These are phyloP conservation scores for Botryococcus braunii DNA, from an alignment of 163 green algal species.

Conservation along the genomic window DNA sequence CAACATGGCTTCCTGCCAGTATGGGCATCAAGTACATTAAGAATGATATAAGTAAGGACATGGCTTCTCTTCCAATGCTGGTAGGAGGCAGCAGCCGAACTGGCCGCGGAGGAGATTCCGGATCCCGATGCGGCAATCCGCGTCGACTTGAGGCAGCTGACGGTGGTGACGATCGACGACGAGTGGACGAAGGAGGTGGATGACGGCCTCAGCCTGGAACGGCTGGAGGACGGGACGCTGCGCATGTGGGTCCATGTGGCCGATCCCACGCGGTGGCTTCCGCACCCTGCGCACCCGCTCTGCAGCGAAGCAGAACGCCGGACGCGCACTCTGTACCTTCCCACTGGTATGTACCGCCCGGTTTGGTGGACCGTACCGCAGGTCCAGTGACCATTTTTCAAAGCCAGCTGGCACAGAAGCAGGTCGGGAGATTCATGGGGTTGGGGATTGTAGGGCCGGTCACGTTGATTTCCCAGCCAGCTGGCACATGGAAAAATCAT, in stretches of 20 bases:
- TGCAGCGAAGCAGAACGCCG: slow-evolving; percentile 47
- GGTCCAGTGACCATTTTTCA: slow-evolving; percentile 81
- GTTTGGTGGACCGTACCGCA: no score
- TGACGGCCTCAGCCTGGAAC: slow-evolving; percentile 72
- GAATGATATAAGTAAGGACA: no score
- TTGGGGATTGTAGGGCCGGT: no score
- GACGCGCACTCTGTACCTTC: slow-evolving; percentile 72
- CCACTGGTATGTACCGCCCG: slow-evolving; percentile 43
- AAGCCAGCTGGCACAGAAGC: slow-evolving; percentile 50
- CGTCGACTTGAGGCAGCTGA: slow-evolving; percentile 55
- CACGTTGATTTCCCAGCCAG: no score
- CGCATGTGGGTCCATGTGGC: slow-evolving; percentile 86
- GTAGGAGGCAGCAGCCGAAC: slow-evolving; percentile 24
- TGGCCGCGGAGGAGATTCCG: slow-evolving; percentile 35
- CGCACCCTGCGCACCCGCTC: slow-evolving; percentile 17
- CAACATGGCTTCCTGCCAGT: neutral
- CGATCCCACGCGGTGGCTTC: slow-evolving; percentile 80
- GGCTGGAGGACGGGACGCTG: slow-evolving; percentile 29
- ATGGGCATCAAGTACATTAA: neutral
- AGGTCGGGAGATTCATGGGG: no score
- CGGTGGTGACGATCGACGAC: slow-evolving; percentile 75
- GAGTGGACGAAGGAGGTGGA: slow-evolving; percentile 76
- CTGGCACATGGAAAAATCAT: no score
- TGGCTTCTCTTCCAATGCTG: neutral
- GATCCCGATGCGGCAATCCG: slow-evolving; percentile 52